Base-by-base conservation (phyloP, 2,329 filamentous ascomycete genomes). In the Dactylonectria estremocensis region DNA sequence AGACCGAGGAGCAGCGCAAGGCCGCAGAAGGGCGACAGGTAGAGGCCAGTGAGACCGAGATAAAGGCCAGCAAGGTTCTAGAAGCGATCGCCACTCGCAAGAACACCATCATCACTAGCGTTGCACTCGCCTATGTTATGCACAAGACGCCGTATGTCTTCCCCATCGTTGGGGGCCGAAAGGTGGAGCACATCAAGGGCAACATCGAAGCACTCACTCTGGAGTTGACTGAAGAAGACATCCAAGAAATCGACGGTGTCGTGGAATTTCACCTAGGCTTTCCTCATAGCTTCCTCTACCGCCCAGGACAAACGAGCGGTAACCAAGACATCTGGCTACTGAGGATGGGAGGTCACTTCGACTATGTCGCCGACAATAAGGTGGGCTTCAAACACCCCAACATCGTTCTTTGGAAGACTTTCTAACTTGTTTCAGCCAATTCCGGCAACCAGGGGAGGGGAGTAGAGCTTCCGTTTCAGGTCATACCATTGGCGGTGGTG, bases 71-170 rank as follows among this genome's bases (percentile, higher is more conserved):
- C 69, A 73, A 79, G 58, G 82, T 79, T 13, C 78, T 87, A 37
- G 83, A 86, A 84, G 84, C 78, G 31, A 85, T 92, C 52, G 84
- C 85, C 53, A 71, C 74, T 24, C 80, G 81, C 66, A 84, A 84
- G 71, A 77, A 78, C 68, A 84, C 82, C 2, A 71, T 78, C 59
- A 80, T 86, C 69, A 86, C 84, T 16, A 84, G 83, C 68, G 78
- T 87, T 64, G 92, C 92, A 9, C 80, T 95, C 24, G 92, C 92
- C 2, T 95, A 95, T 75, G 89, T 94, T 14, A 87, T 93, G 85
- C 86, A 89, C 70, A 94, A 94, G 81, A 83, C 90, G 1, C 88
- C 91, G 0, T 89, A 93, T 73, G 90, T 94, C 13, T 93, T 93
- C 76, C 93, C 93, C 1, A 89, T 95, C 46, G 84, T 94, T 5